Evolutionary conservation across 257 asterid species (phyloP).

Genomic region (Linaria vulgaris): DNA sequence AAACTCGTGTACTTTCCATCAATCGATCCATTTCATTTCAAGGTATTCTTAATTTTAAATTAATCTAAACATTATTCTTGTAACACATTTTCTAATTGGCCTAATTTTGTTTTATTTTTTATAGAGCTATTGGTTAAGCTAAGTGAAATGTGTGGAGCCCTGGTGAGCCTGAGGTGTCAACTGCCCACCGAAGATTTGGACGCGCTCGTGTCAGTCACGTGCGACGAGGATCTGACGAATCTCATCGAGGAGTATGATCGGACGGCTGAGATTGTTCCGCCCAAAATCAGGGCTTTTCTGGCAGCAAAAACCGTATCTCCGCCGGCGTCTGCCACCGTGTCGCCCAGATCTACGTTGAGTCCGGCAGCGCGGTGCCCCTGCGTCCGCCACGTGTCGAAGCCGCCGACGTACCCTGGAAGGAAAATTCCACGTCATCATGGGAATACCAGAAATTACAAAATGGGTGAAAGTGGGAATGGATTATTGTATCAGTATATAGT

Average conservation of each 20-base stretch:
- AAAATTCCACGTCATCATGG: conserved; percentile 42
- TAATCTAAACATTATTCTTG: too few species aligned
- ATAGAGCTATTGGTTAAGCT: conserved; percentile 68
- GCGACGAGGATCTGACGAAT: conserved; percentile 71
- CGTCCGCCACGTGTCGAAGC: conserved; percentile 36
- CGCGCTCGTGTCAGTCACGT: conserved; percentile 71
- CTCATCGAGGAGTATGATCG: conserved; percentile 78
- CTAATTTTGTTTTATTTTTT: neutral
- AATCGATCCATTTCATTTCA: conserved; percentile 60
- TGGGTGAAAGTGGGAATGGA: too few species aligned
- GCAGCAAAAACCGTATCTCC: conserved; percentile 46
- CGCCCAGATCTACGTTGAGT: conserved; percentile 38
- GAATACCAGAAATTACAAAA: too few species aligned
- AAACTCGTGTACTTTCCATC: conserved; percentile 79
- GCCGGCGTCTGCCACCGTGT: conserved; percentile 40
- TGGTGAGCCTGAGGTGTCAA: conserved; percentile 65
- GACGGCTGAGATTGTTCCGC: conserved; percentile 32
- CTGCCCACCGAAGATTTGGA: conserved; percentile 78
- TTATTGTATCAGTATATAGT: too few species aligned
- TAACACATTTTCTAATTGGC: neutral
- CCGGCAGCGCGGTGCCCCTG: conserved; percentile 22
- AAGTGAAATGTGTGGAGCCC: conserved; percentile 60
- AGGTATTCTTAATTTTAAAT: conserved; percentile 32
- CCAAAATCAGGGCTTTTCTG: conserved; percentile 70
- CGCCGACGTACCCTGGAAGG: conserved; percentile 39